Conservation (phyloP, 208 protist species). For the Vickermania ingenoplastis region DNA sequence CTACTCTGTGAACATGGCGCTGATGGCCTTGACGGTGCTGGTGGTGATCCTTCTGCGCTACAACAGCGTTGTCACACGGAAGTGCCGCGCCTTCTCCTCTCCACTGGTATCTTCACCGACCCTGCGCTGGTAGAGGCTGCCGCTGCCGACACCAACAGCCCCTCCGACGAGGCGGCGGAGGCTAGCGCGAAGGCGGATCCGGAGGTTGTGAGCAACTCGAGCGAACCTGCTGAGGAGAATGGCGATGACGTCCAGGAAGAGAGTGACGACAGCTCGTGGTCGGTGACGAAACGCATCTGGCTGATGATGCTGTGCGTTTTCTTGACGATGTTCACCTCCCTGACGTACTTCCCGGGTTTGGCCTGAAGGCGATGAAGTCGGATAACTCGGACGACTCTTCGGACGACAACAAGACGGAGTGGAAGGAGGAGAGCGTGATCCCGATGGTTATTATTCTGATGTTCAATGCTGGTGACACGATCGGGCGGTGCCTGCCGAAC, state of each 20-base stretch:
- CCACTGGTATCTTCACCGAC: too few relatives aligned
- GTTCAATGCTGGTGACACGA: slow-evolving; percentile 21
- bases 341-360: slow-evolving; percentile 33
- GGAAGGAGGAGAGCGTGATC: slow-evolving; percentile 20
- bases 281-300: slow-evolving; percentile 25
- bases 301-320: slow-evolving; percentile 24
- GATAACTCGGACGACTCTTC: neutral
- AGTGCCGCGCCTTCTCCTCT: slow-evolving; percentile 16
- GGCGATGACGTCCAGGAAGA: neutral
- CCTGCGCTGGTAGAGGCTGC: too few relatives aligned
- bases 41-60: slow-evolving; percentile 16
- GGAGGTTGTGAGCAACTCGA: slow-evolving; percentile 2
- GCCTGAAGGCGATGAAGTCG: slow-evolving; percentile 18
- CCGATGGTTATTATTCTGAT: slow-evolving; percentile 28
- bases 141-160: slow-evolving; percentile 6
- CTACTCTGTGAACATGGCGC: slow-evolving; percentile 24
- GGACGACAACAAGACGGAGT: slow-evolving; percentile 1
- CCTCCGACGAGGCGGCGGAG: neutral
- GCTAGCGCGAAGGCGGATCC: slow-evolving; percentile 3
- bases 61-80: slow-evolving; percentile 18
- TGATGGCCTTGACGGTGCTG: slow-evolving; percentile 22
- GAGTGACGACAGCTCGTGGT: slow-evolving; percentile 7
- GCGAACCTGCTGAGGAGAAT: neutral
- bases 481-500: slow-evolving; percentile 19
- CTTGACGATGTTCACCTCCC: slow-evolving; percentile 20